Base-by-base conservation (phyloP, 1,284 basidiomycete species). In the Pseudozyma sp. region DNA sequence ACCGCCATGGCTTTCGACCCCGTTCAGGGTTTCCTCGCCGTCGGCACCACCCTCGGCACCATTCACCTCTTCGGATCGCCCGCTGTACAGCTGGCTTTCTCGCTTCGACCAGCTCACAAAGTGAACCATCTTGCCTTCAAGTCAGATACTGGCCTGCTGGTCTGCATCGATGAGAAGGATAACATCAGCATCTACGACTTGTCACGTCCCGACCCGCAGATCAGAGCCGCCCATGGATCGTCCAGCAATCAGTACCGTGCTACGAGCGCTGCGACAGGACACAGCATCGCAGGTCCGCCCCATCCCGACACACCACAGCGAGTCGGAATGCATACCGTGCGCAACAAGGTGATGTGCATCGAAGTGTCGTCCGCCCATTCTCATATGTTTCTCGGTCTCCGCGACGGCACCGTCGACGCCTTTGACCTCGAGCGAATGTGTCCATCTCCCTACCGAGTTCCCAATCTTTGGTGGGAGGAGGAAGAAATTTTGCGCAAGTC, bases 141-240 rank as follows among this genome's bases (percentile, higher is more conserved):
- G 30, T 77, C 86, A 0, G 88, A 88, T 4, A 85, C 88, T 1
- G 88, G 87, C 64, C 88, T 89, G 53, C 81, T 93, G 5, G 83
- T 90, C 31, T 90, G 89, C 70, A 86, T 92, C 54, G 92, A 93
- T 82, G 87, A 87, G n/a, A 87, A 87, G 45, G 88, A 90, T 81
- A 87, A 87, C 44, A 84, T 94, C 39, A 88, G 89, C 81, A 82
- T 92, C 2, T 94, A 89, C 87, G 90, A 92, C 81, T 86, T 93
- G 6, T 89, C 68, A 84, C 87, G 49, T 87, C 88, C 68, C n/a
- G 81, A 83, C 42, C 80, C 81, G 0, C 76, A 78, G 50, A 70
- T 67, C 29, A 40, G 77, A 35, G 70, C 77, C 10, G 60, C 73
- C 11, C 54, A 69, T 42, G 67, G 48, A n/a, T 65, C 68, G 6